Evolutionary conservation across 129 eudicot species (phyloP), one percentile per base, ranked within the genome.

Genomic region (Lactuca sativa): DNA sequence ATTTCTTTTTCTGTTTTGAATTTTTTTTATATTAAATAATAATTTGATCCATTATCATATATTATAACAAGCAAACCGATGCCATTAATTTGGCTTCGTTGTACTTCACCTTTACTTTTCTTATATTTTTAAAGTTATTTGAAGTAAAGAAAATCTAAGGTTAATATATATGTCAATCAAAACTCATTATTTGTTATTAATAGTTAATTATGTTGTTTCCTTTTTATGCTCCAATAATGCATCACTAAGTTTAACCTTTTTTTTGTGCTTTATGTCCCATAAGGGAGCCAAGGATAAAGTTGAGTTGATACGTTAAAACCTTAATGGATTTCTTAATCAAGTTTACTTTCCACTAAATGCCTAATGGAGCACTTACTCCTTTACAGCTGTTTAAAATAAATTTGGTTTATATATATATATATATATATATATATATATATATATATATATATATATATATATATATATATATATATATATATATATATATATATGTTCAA

Each of bases 341-440:
- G 53, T 41, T n/a, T 40, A 63, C 40, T 52, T 63, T 63, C 68
- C 68, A 63, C 68, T 63, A 40, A 63, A 40, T 63, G 53, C 30
- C 15, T 63, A 17, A n/a, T 40, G 54, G 68, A 63, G 2, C 30
- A 25, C 30, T 25, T 25, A 25, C 30, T 25, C 30, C 30, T 25
- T 25, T 25, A 25, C 30, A 25, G 2, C 30, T 2, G 30, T 25
- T 25, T 18, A 18, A 0, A 18, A 18, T 18, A 18, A 18, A 18
- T 18, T 18, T 18, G 21, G 21, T 25, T 0, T 25, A 25, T 25
- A 25, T 25, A 25, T 25, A 25, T 25, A 25, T 25, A 25, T 25
- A 25, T 25, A 25, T 25, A 25, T 25, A 25, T 25, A 25, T 25
- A 25, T 25, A 25, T 25, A 25, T 25, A 25, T 25, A 25, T 25